phyloP scores from a whole-genome alignment of 2,329 filamentous ascomycete genomes.

The Grosmannia serpens region DNA sequence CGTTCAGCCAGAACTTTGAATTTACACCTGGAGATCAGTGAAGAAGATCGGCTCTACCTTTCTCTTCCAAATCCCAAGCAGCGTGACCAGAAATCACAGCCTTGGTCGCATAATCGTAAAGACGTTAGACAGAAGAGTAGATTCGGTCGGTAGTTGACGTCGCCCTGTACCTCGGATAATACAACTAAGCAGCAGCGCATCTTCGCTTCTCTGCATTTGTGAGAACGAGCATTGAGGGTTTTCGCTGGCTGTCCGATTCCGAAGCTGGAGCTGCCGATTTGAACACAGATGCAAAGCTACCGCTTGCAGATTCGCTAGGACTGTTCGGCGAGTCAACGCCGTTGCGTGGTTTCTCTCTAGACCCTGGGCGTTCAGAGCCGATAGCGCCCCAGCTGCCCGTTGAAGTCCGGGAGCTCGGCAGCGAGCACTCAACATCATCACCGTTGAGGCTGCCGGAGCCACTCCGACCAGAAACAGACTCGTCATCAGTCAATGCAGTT shows the following conservation, averaged over 20 bases:
- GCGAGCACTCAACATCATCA: constrained; percentile 50
- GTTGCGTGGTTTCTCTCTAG: constrained; percentile 51
- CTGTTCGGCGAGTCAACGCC: constrained; percentile 56
- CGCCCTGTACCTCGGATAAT: neutral
- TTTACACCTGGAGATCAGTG: neutral
- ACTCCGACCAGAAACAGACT: constrained; percentile 61
- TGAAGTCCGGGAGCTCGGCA: constrained; percentile 65
- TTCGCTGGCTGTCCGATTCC: constrained; percentile 55
- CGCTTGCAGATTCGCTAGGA: constrained; percentile 35
- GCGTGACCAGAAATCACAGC: neutral
- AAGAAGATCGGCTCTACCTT: constrained; percentile 2
- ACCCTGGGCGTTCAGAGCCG: constrained; percentile 71
- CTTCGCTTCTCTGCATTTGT: constrained; percentile 83
- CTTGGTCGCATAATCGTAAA: constrained; percentile 3
- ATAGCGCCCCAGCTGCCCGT: constrained; percentile 69
- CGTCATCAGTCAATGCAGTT: constrained; percentile 61
- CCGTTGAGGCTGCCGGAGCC: constrained; percentile 72
- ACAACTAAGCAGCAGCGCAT: constrained; percentile 1
- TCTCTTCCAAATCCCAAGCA: neutral
- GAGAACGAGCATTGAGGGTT: constrained; percentile 75
- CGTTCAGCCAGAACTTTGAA: neutral
- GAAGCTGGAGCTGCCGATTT: constrained; percentile 49
- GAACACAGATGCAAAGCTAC: constrained; percentile 56
- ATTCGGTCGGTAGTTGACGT: neutral
- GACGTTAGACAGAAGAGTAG: neutral